Percentiles rank a stretch among this genome's conserved stretches.
These are phyloP conservation scores for Xanthoconium purpureum DNA, from an alignment of 768 basidiomycete genomes.

Conservation along the genomic window DNA sequence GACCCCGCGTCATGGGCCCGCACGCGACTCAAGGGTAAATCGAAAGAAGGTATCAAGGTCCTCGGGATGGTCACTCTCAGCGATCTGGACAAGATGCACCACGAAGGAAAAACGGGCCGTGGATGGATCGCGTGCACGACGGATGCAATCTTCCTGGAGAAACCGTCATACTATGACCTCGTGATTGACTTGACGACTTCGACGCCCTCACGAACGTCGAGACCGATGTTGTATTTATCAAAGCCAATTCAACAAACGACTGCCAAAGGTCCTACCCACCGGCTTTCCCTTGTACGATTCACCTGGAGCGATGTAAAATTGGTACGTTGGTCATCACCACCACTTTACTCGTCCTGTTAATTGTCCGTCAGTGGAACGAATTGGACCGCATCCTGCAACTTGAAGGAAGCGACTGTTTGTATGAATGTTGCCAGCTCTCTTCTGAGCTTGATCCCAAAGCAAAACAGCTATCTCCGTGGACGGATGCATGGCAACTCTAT, in stretches of 20 bases:
- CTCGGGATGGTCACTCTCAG: conserved; percentile 79
- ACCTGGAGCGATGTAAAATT: conserved; percentile 83
- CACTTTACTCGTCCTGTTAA: neutral
- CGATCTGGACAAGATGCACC: conserved; percentile 61
- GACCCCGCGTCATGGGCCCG: conserved; percentile 31
- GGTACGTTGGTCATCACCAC: conserved; percentile 36
- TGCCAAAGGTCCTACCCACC: conserved; percentile 44
- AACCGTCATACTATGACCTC: conserved; percentile 74
- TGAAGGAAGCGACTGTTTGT: conserved; percentile 35
- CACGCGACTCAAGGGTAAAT: conserved; percentile 38
- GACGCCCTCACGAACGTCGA: conserved; percentile 54
- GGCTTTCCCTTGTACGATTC: conserved; percentile 64
- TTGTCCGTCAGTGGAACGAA: conserved; percentile 62
- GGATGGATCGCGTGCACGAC: conserved; percentile 91
- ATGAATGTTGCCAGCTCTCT: conserved; percentile 36
- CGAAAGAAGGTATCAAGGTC: conserved; percentile 56
- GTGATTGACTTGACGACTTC: conserved; percentile 76
- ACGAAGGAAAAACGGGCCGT: conserved; percentile 54
- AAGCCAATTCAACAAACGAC: conserved; percentile 41
- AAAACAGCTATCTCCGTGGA: conserved; percentile 52
- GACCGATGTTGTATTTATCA: conserved; percentile 66
- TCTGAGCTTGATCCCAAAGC: conserved; percentile 33
- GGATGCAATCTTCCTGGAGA: conserved; percentile 81
- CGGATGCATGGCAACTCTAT: conserved; percentile 77
- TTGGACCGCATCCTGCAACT: conserved; percentile 65